Evolutionary conservation across 2,329 filamentous ascomycete species (phyloP).

Genomic region (Myriangium duriaei): DNA sequence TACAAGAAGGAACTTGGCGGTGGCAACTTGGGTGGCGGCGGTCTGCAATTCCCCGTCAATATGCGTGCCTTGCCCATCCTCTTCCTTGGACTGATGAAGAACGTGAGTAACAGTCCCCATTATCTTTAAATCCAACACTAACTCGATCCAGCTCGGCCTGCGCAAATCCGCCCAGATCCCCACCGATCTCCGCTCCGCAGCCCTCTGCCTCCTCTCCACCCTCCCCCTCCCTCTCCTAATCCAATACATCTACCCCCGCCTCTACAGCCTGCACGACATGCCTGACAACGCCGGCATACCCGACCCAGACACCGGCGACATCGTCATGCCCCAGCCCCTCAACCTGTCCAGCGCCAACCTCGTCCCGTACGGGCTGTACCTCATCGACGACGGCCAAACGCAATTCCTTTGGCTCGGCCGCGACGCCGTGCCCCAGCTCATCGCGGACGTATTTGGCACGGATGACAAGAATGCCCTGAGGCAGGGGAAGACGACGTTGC

Average conservation of each 20-base stretch:
- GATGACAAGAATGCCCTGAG: constrained; percentile 72
- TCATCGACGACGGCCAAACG: constrained; percentile 93
- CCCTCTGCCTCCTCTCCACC: constrained; percentile 86
- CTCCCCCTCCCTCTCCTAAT: constrained; percentile 79
- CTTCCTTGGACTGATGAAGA: constrained; percentile 91
- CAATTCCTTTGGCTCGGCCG: constrained; percentile 96
- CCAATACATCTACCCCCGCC: constrained; percentile 61
- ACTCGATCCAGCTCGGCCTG: constrained; percentile 50
- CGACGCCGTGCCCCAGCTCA: constrained; percentile 79
- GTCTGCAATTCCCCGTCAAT: constrained; percentile 88
- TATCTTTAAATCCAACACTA: constrained; percentile 11
- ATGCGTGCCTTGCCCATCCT: constrained; percentile 76
- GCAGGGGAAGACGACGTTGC: constrained; percentile 79
- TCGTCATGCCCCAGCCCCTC: constrained; percentile 67
- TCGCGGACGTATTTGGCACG: constrained; percentile 82
- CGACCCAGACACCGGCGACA: constrained; percentile 75
- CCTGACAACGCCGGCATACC: constrained; percentile 81
- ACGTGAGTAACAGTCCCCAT: constrained; percentile 45
- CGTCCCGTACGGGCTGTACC: constrained; percentile 80
- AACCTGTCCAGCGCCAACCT: constrained; percentile 84
- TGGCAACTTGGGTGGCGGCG: constrained; percentile 84
- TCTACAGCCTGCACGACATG: constrained; percentile 88
- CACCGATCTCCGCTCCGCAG: constrained; percentile 83
- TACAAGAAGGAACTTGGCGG: constrained; percentile 95
- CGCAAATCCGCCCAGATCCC: constrained; percentile 89